A percentile compares a stretch with the other conserved stretches of the same genome.
These are phyloP conservation scores for Jaltomata sinuosa DNA, from an alignment of 257 asterid species.

Conservation along the genomic window DNA sequence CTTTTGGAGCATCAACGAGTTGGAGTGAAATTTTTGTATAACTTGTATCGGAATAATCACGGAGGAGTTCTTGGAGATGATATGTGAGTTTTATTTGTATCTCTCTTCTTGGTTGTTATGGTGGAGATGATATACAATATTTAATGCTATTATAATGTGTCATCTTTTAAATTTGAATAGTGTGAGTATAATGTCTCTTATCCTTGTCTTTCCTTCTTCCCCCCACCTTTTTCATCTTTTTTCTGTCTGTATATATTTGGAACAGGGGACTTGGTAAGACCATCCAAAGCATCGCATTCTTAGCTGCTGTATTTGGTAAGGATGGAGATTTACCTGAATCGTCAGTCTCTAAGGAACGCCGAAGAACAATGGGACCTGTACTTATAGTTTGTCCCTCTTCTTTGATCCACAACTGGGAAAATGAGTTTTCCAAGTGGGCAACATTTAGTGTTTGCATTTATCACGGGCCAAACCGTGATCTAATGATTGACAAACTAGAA, in stretches of 20 bases:
- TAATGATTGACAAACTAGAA: slow-evolving; percentile 58
- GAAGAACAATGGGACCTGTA: slow-evolving; percentile 47
- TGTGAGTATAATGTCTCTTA: neutral
- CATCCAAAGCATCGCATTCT: slow-evolving; percentile 84
- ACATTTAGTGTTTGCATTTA: slow-evolving; percentile 63
- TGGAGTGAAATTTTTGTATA: slow-evolving; percentile 75
- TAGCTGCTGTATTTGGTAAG: slow-evolving; percentile 81
- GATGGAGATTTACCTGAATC: slow-evolving; percentile 34
- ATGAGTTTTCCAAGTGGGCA: slow-evolving; percentile 87
- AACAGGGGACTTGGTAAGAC: slow-evolving; percentile 98
- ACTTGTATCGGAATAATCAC: slow-evolving; percentile 75
- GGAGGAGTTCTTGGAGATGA: slow-evolving; percentile 98
- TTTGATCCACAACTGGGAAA: slow-evolving; percentile 90
- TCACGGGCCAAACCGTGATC: slow-evolving; percentile 84
- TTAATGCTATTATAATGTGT: neutral
- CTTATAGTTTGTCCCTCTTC: slow-evolving; percentile 85
- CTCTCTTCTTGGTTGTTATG: neutral
- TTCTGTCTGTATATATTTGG: slow-evolving; percentile 1
- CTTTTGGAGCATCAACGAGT: slow-evolving; percentile 85
- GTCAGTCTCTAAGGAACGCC: slow-evolving; percentile 10
- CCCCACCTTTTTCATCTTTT: neutral
- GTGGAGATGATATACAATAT: neutral
- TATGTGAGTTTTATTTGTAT: slow-evolving; percentile 46
- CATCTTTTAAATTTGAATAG: neutral
- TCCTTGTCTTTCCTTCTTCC: neutral